Conservation (phyloP, 1,139 yeast genomes). For the Kodamaea fungicola region DNA sequence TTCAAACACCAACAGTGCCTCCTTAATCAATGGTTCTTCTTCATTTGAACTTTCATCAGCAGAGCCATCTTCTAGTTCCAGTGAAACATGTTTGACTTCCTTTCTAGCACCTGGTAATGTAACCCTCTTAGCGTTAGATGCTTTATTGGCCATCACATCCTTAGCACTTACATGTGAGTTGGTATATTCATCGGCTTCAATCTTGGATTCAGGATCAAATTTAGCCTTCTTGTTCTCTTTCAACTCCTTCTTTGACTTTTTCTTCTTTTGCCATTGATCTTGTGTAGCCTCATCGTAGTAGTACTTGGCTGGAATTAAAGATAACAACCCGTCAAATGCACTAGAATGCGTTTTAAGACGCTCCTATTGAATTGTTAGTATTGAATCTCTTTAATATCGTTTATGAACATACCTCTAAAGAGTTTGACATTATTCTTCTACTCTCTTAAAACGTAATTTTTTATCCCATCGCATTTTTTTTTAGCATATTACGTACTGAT, state of each 20-base stretch:
- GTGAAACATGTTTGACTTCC: constrained; percentile 11
- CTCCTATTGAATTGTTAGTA: constrained; percentile 49
- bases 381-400: background rate
- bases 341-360: constrained; percentile 79
- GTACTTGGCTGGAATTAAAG: constrained; percentile 90
- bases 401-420: constrained; percentile 46
- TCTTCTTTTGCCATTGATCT: constrained; percentile 87
- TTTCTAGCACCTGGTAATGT: constrained; percentile 42
- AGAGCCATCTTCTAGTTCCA: constrained; percentile 7
- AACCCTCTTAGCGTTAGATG: constrained; percentile 56
- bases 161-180: constrained; percentile 55
- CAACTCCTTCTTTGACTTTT: constrained; percentile 65
- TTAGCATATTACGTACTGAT: background rate
- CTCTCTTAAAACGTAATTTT: constrained; percentile 3
- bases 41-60: constrained; percentile 14
- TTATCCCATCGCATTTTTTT: constrained; percentile 8
- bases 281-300: constrained; percentile 77
- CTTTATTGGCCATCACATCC: constrained; percentile 59
- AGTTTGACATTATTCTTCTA: constrained; percentile 33
- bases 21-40: constrained; percentile 19
- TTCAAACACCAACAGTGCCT: constrained; percentile 58
- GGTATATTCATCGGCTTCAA: constrained; percentile 39
- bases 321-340: constrained; percentile 86
- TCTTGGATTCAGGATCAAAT: constrained; percentile 64
- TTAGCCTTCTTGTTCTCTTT: constrained; percentile 64